Percentiles rank a stretch among this genome's conserved stretches.
phyloP scores from a whole-genome alignment of 2,329 filamentous ascomycete genomes.

The Phialophora chinensis region DNA sequence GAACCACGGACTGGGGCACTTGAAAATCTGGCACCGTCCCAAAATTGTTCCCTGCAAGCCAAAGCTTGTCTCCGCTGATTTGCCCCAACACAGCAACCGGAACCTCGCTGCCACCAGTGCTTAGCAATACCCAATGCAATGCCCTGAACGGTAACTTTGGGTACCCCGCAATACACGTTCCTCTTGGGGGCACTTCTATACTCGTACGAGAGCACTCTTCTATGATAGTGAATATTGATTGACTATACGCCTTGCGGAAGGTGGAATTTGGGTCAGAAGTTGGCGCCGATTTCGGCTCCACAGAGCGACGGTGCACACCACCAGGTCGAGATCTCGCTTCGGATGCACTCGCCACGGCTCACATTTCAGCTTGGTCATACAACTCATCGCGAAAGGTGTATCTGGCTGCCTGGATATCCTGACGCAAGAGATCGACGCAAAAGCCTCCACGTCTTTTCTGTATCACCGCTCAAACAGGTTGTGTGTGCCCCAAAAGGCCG shows the following conservation, averaged over 20 bases:
- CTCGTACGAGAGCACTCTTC: neutral
- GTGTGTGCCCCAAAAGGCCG: neutral
- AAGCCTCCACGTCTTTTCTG: neutral
- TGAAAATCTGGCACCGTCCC: neutral
- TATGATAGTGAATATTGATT: neutral
- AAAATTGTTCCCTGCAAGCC: neutral
- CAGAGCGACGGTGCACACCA: neutral
- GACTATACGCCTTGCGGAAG: neutral
- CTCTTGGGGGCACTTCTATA: neutral
- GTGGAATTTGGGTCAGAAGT: neutral
- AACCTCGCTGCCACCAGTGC: constrained; percentile 9
- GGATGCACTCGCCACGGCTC: neutral
- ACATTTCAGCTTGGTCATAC: neutral
- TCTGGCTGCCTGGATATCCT: neutral
- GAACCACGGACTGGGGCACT: constrained; percentile 9
- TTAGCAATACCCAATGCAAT: constrained; percentile 14
- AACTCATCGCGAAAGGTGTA: neutral
- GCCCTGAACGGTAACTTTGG: constrained; percentile 4
- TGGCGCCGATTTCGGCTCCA: neutral
- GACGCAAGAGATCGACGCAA: neutral
- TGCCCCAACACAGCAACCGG: constrained; percentile 16
- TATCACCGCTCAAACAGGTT: neutral
- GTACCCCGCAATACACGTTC: constrained; percentile 1
- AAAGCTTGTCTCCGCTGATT: constrained; percentile 15
- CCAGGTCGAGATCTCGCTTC: neutral